Evolutionary conservation across 1,284 basidiomycete species (phyloP).

Genomic region (Rhodotorula sp.): DNA sequence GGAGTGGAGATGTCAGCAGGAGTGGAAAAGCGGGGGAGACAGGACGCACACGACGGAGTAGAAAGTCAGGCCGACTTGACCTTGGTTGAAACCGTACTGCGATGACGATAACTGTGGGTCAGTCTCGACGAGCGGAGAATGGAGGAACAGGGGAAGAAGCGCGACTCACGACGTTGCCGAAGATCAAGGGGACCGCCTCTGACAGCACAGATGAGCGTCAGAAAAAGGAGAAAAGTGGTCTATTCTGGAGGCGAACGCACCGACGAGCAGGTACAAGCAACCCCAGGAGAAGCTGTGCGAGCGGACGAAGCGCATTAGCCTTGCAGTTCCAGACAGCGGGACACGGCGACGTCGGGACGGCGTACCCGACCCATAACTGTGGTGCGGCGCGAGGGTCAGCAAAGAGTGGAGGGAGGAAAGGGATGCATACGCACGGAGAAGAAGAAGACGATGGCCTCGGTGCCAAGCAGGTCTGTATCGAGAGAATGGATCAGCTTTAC

Average conservation of each 20-base stretch:
- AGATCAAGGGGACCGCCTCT: conserved; percentile 38
- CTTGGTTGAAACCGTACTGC: conserved; percentile 35
- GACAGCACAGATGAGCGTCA: not conserved
- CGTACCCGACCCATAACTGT: conserved; percentile 19
- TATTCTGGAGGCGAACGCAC: conserved; percentile 22
- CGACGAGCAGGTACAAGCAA: conserved; percentile 21
- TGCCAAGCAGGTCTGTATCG: conserved; percentile 31
- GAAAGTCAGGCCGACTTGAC: conserved; percentile 37
- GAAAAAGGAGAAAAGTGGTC: not conserved
- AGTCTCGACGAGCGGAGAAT: not conserved
- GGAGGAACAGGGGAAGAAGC: too few species aligned
- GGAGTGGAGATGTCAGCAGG: not conserved
- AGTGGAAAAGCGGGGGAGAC: not conserved
- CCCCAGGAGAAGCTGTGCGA: conserved; percentile 21
- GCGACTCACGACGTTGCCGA: conserved; percentile 18
- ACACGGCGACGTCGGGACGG: too few species aligned
- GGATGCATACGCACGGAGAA: conserved; percentile 19
- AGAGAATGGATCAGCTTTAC: not conserved
- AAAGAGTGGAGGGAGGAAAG: fast-evolving
- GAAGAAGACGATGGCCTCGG: conserved; percentile 45
- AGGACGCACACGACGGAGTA: conserved; percentile 22
- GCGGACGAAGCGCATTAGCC: too few species aligned
- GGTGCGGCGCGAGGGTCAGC: not conserved
- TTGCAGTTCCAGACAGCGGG: not conserved
- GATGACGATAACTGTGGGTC: too few species aligned